Evolutionary conservation across 2,329 filamentous ascomycete species (phyloP), one percentile per base, ranked within the genome.

Genomic region (Penicillium hordei): DNA sequence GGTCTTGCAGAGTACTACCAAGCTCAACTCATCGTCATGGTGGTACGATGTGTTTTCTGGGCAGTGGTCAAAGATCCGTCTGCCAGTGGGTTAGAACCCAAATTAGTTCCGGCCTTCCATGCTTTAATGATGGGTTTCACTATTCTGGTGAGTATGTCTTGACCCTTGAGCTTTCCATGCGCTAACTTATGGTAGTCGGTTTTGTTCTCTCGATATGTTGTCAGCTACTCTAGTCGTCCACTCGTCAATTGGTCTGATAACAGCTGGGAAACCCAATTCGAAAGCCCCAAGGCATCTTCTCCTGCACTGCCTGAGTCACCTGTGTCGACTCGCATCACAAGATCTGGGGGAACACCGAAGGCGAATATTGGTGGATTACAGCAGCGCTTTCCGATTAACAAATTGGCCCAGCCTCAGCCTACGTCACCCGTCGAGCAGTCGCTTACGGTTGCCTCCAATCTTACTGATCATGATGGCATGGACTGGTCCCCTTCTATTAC

Each of bases 401-500:
- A 75, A 57, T 67, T 81, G 57, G 72, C 73, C 19, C 62, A 69
- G 52, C 61, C 65, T 27, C 62, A 69, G 54, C 60, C 65, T 51
- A 68, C 51, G 34, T 56, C 68, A 45, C 59, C 66, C 21, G 60
- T 61, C 15, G 58, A 62, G 33, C 55, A 63, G 25, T 57, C 65
- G 49, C 60, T 63, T n/a, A 56, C 68, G 34, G 69, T 75, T 50
- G 68, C 68, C 46, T 67, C 73, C 21, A 76, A 75, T 21, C 74
- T 73, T 50, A 71, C 73, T 5, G 76, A 77, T 49, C 67, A 64
- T 19, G 78, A 80, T 58, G 72, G 72, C 42, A 81, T 82, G 79
- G 79, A 82, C 59, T 82, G 79, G 79, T 78, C 76, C 34, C 79
- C 79, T n/a, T 77, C 78, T 36, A 60, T 67, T 40, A 72, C 76